A percentile compares a stretch with the other conserved stretches of the same genome.
These are phyloP conservation scores for Rhexocercosporidium sp. DNA, from an alignment of 2,329 filamentous ascomycete genomes.

Conservation along the genomic window DNA sequence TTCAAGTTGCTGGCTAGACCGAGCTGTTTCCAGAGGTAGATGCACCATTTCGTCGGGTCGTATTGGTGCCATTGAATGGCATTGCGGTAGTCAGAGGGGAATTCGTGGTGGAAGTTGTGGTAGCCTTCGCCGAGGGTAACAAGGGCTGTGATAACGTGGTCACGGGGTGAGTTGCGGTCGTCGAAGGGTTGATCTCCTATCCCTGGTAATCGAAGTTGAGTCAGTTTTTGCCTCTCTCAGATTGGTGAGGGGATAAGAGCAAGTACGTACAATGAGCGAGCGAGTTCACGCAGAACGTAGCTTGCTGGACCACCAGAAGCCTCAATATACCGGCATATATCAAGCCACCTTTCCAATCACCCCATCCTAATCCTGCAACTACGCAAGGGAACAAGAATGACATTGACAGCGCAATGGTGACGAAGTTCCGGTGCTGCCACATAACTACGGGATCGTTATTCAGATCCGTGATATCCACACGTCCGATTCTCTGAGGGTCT, in stretches of 20 bases:
- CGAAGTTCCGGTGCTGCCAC: constrained; percentile 85
- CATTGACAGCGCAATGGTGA: constrained; percentile 77
- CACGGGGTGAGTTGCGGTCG: constrained; percentile 85
- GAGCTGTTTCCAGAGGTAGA: constrained; percentile 80
- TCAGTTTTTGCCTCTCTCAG: not conserved
- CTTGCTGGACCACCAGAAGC: constrained; percentile 87
- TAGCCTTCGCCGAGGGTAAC: constrained; percentile 86
- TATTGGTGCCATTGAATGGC: constrained; percentile 89
- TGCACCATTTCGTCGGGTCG: constrained; percentile 87
- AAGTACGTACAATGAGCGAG: constrained; percentile 69
- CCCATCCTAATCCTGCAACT: constrained; percentile 76
- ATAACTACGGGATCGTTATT: constrained; percentile 83
- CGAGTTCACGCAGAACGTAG: constrained; percentile 90
- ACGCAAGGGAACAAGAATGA: constrained; percentile 74
- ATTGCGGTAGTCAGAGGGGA: constrained; percentile 91
- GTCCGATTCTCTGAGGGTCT: constrained; percentile 83
- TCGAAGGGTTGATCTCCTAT: constrained; percentile 89
- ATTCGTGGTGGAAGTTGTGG: constrained; percentile 95
- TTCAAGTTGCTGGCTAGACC: constrained; percentile 85
- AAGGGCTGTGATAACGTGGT: constrained; percentile 84
- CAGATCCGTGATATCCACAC: constrained; percentile 82
- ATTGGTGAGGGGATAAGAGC: not conserved
- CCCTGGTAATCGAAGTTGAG: constrained; percentile 38
- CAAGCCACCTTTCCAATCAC: constrained; percentile 78
- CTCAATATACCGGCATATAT: constrained; percentile 83